A percentile compares a stretch with the other conserved stretches of the same genome.
phyloP scores from a whole-genome alignment of 148 eudicot species.

The Rheum nobile region DNA sequence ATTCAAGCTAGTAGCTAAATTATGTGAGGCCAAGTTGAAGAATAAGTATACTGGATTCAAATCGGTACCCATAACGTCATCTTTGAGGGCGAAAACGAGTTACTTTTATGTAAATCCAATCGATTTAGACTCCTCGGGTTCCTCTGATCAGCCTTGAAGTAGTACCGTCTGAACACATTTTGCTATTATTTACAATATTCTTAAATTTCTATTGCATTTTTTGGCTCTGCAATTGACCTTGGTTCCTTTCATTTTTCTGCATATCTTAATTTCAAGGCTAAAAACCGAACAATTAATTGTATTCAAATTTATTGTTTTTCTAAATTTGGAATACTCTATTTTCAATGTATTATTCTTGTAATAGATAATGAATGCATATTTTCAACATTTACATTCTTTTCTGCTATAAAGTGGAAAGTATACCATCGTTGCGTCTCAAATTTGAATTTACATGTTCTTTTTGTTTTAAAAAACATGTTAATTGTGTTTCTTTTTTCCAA shows the following conservation, averaged over 20 bases:
- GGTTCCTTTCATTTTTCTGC: background rate
- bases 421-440: too few species aligned
- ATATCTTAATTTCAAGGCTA: too few species aligned
- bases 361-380: background rate
- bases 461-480: background rate
- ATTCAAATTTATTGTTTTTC: too few species aligned
- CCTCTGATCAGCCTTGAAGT: conserved; percentile 15
- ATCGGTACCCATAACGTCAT: conserved; percentile 24
- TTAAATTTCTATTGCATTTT: background rate
- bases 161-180: background rate
- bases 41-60: conserved; percentile 39
- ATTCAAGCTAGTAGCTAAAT: conserved; percentile 28
- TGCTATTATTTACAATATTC: background rate
- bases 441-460: background rate
- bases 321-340: too few species aligned
- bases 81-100: conserved; percentile 11
- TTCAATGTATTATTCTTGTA: background rate
- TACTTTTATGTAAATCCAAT: conserved; percentile 39
- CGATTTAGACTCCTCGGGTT: conserved; percentile 20
- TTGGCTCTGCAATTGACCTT: background rate
- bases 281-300: too few species aligned
- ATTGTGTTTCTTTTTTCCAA: background rate
- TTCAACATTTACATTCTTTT: background rate
- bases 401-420: too few species aligned
- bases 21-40: conserved; percentile 46